Percentiles rank a stretch among this genome's conserved stretches.
These are phyloP conservation scores for Gonapodya prolifera DNA, from an alignment of 192 early-diverging fungal genomes.

Conservation along the genomic window DNA sequence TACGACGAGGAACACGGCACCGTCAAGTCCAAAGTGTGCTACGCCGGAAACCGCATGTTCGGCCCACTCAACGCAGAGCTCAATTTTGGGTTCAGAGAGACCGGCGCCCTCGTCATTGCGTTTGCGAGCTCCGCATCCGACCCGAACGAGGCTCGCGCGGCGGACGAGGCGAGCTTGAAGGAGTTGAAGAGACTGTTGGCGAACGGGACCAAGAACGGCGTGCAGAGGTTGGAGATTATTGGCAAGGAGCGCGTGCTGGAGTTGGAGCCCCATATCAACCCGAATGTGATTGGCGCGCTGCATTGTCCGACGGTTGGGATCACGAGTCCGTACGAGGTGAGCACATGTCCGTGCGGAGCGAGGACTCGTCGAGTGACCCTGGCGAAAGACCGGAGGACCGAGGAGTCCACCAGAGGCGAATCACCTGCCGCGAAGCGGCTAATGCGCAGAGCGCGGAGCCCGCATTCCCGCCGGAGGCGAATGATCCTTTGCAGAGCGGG, in stretches of 20 bases:
- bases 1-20: constrained; percentile 31
- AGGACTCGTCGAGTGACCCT: too few species aligned
- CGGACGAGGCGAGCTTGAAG: neutral
- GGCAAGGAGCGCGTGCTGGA: constrained; percentile 16
- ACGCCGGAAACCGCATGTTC: constrained; percentile 25
- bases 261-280: constrained; percentile 25
- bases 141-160: neutral
- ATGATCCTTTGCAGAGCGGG: too few species aligned
- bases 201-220: constrained; percentile 29
- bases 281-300: constrained; percentile 18
- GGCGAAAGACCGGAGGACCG: too few species aligned
- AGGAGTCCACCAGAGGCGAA: too few species aligned
- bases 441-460: too few species aligned
- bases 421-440: too few species aligned
- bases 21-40: constrained; percentile 19
- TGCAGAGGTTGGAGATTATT: constrained; percentile 19
- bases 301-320: constrained; percentile 25
- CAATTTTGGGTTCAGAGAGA: constrained; percentile 28
- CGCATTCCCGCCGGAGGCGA: too few species aligned
- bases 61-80: constrained; percentile 20
- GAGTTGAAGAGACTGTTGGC: neutral
- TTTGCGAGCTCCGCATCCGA: constrained; percentile 7
- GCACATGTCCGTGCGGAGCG: too few species aligned
- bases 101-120: constrained; percentile 26
- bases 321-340: constrained; percentile 26